Evolutionary conservation across 225 moss, liverwort and hornwort species (phyloP).

Genomic region (Sphagnum contortum): DNA sequence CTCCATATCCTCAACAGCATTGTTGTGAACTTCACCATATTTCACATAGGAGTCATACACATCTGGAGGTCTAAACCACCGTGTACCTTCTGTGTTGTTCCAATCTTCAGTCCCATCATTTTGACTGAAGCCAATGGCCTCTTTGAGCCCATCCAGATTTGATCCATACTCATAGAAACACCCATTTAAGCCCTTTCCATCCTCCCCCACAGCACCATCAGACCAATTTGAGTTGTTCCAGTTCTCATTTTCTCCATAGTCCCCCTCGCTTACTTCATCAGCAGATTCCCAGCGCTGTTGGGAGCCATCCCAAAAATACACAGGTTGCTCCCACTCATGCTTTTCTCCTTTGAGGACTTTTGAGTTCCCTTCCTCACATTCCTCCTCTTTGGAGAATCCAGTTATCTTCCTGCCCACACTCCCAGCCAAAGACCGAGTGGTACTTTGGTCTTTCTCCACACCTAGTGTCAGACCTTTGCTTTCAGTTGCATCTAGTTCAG

Average conservation of each 20-base stretch:
- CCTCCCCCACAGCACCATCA: conserved; percentile 16
- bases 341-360: conserved; percentile 20
- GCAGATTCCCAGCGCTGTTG: conserved; percentile 45
- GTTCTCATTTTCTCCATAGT: conserved; percentile 35
- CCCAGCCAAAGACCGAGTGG: too few relatives aligned
- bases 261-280: conserved; percentile 32
- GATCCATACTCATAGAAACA: conserved; percentile 30
- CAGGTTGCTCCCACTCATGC: conserved; percentile 17
- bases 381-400: conserved; percentile 22
- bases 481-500: too few relatives aligned
- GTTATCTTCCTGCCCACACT: too few relatives aligned
- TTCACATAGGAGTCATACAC: conserved; percentile 53
- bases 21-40: conserved; percentile 21
- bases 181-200: conserved; percentile 19
- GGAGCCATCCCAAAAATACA: conserved; percentile 49
- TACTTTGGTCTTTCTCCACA: too few relatives aligned
- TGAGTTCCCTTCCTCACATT: conserved; percentile 30
- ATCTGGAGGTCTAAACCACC: conserved; percentile 79
- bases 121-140: not conserved
- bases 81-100: conserved; percentile 15
- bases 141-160: conserved; percentile 16
- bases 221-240: conserved; percentile 39
- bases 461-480: too few relatives aligned
- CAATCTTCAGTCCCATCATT: conserved; percentile 11
- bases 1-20: conserved; percentile 16